Evolutionary conservation across 331 rosid genomes (phyloP).

Genomic region (Malus hybrid): DNA sequence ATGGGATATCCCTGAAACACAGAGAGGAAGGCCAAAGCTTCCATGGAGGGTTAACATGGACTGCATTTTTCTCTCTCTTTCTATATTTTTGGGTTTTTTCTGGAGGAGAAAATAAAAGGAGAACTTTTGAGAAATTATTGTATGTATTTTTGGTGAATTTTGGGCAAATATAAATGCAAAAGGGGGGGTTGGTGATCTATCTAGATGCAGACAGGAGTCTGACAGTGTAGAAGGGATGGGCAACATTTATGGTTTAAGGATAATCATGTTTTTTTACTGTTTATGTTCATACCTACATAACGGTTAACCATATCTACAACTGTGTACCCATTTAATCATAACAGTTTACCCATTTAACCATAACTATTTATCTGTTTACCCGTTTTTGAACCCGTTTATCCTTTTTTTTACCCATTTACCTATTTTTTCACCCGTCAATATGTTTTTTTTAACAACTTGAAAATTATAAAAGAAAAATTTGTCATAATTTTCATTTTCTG

Average conservation of each 20-base stretch:
- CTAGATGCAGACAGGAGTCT: not conserved
- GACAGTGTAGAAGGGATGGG: not conserved
- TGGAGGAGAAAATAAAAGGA: not conserved
- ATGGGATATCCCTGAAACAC: conserved; percentile 44
- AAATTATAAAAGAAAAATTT: no score
- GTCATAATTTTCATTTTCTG: no score
- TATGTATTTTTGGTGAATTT: not conserved
- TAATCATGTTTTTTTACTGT: no score
- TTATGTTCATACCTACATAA: no score
- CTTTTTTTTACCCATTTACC: no score
- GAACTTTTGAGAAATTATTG: not conserved
- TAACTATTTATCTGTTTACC: no score
- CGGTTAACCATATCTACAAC: no score
- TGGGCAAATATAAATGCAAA: not conserved
- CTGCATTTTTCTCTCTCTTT: conserved; percentile 26
- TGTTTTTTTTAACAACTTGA: no score
- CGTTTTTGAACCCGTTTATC: no score
- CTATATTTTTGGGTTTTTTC: not conserved
- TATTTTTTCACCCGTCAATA: fast-evolving
- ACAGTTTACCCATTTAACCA: no score
- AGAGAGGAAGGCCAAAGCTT: conserved; percentile 53
- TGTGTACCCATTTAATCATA: no score
- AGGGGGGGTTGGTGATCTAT: not conserved
- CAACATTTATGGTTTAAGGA: no score
- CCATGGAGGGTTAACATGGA: conserved; percentile 41